phyloP scores from a whole-genome alignment of 2,329 filamentous ascomycete genomes.

The Diplodia scrobiculata region DNA sequence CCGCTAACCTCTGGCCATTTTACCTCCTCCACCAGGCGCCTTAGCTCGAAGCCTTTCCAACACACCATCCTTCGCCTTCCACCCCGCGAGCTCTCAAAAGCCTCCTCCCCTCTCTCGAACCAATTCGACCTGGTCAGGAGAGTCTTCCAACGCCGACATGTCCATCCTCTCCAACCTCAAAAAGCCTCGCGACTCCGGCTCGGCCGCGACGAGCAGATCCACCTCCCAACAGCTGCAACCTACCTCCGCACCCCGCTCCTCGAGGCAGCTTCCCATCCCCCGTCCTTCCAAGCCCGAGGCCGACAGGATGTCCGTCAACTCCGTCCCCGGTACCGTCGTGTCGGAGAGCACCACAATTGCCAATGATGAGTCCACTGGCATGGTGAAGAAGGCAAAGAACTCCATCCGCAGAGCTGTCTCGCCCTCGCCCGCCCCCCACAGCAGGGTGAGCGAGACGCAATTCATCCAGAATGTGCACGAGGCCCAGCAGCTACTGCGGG shows the following conservation, averaged over 20 bases:
- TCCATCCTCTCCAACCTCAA: constrained; percentile 27
- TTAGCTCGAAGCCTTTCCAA: constrained; percentile 1
- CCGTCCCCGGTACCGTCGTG: constrained; percentile 23
- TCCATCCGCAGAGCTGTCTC: constrained; percentile 15
- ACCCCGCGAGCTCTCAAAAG: constrained; percentile 9
- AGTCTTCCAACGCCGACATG: constrained; percentile 23
- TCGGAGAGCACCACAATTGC: constrained; percentile 28
- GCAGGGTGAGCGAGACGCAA: constrained; percentile 18
- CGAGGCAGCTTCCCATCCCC: constrained; percentile 20
- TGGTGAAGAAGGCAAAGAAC: constrained; percentile 29
- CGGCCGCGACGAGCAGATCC: constrained; percentile 21
- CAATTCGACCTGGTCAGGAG: constrained; percentile 20
- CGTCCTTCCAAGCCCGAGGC: constrained; percentile 22
- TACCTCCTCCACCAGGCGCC: constrained; percentile 16
- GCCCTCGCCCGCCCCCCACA: constrained; percentile 16
- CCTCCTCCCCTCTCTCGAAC: background rate
- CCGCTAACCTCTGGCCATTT: constrained; percentile 24
- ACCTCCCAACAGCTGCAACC: constrained; percentile 11
- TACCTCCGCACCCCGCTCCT: constrained; percentile 16
- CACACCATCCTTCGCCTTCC: constrained; percentile 24
- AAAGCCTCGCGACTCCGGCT: constrained; percentile 26
- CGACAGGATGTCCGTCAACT: constrained; percentile 29
- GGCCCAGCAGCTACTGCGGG: constrained; percentile 8
- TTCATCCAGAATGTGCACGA: constrained; percentile 25
- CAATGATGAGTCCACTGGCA: constrained; percentile 13